Evolutionary conservation across 192 early-diverging fungal genomes (phyloP).

Genomic region (Dimargaris cristalligena): DNA sequence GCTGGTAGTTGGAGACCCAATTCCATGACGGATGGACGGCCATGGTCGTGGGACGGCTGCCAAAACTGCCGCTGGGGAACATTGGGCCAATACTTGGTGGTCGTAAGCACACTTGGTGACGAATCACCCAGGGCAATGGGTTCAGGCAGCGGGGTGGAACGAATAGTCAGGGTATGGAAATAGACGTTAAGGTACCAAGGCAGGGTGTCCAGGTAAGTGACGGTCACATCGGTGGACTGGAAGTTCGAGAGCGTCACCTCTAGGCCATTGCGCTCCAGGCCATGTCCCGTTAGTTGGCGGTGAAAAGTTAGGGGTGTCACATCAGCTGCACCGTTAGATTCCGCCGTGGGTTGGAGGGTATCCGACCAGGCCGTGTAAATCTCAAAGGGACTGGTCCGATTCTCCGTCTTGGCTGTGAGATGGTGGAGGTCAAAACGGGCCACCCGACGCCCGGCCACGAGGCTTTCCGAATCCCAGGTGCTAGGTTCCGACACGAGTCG

Average conservation of each 20-base stretch:
- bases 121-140: not conserved
- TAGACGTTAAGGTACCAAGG: conserved; percentile 91
- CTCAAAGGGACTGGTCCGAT: not conserved
- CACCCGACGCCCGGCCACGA: not conserved
- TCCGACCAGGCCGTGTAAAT: not conserved
- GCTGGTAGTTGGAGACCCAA: conserved; percentile 46
- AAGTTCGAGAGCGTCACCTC: conserved; percentile 56
- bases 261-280: conserved; percentile 73
- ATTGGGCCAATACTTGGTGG: no score
- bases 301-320: conserved; percentile 9
- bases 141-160: conserved; percentile 12
- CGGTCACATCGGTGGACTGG: conserved; percentile 21
- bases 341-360: not conserved
- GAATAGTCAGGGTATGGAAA: conserved; percentile 63
- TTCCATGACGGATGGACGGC: conserved; percentile 68
- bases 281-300: conserved; percentile 42
- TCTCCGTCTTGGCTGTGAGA: no score
- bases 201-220: conserved; percentile 57
- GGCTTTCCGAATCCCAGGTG: not conserved
- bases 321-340: no score
- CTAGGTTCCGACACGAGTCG: not conserved
- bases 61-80: conserved; percentile 30
- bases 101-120: no score
- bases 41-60: conserved; percentile 67
- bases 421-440: not conserved